These are phyloP conservation scores for Trypanosoma scelopori DNA, from an alignment of 208 protist species.

Conservation along the genomic window DNA sequence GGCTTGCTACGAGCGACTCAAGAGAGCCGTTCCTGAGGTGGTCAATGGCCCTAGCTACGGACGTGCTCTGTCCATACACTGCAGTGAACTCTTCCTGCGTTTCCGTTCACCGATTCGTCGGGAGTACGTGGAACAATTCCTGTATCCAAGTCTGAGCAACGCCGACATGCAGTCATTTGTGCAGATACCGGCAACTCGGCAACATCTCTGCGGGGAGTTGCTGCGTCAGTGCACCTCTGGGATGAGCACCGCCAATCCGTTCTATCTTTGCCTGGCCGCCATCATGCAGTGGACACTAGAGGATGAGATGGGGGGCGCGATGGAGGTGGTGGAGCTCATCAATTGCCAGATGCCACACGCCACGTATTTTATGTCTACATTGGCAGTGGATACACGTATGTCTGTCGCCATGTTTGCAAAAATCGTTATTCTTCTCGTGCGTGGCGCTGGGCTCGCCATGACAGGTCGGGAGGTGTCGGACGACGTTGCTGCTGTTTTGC, in stretches of 20 bases:
- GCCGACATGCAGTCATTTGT: slow-evolving; percentile 75
- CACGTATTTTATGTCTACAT: slow-evolving; percentile 81
- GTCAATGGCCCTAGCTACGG: slow-evolving; percentile 65
- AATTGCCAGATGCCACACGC: slow-evolving; percentile 90
- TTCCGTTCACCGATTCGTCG: slow-evolving; percentile 90
- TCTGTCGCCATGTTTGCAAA: slow-evolving; percentile 89
- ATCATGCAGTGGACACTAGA: slow-evolving; percentile 76
- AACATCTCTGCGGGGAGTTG: slow-evolving; percentile 74
- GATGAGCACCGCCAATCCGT: slow-evolving; percentile 72
- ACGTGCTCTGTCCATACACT: slow-evolving; percentile 82
- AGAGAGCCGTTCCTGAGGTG: slow-evolving; percentile 69
- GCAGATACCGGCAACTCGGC: slow-evolving; percentile 61
- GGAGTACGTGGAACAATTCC: slow-evolving; percentile 87
- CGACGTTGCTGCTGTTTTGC: slow-evolving; percentile 72
- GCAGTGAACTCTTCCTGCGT: slow-evolving; percentile 85
- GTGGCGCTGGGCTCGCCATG: slow-evolving; percentile 87
- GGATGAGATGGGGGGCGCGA: slow-evolving; percentile 75
- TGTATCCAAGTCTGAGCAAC: slow-evolving; percentile 85
- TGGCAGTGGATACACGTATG: slow-evolving; percentile 86
- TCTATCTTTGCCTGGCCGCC: slow-evolving; percentile 88
- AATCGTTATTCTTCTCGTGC: slow-evolving; percentile 77
- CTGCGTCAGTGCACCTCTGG: slow-evolving; percentile 74
- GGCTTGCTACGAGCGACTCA: slow-evolving; percentile 88
- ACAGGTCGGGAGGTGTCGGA: slow-evolving; percentile 63
- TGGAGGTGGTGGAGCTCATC: slow-evolving; percentile 79